Evolutionary conservation across 805 yeast genomes (phyloP).

Genomic region (Candida pini): DNA sequence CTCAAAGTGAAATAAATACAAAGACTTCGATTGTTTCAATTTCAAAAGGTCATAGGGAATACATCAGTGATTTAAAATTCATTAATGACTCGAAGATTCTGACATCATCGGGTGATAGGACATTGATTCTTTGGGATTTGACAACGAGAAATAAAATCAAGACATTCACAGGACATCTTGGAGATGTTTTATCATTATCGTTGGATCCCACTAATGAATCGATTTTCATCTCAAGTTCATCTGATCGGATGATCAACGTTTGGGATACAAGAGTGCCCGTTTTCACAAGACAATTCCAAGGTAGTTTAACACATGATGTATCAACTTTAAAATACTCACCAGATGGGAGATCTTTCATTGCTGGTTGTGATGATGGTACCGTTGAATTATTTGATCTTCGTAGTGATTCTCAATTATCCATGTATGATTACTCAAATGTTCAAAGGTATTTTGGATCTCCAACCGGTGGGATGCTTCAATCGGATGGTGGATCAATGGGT

Average conservation of each 20-base stretch:
- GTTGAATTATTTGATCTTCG: slow-evolving; percentile 70
- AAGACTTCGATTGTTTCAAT: slow-evolving; percentile 36
- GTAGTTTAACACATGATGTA: slow-evolving; percentile 53
- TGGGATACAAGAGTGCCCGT: slow-evolving; percentile 57
- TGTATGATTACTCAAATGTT: slow-evolving; percentile 31
- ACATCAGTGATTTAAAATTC: slow-evolving; percentile 71
- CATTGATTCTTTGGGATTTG: slow-evolving; percentile 77
- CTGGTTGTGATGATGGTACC: slow-evolving; percentile 77
- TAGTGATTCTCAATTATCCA: slow-evolving; percentile 62
- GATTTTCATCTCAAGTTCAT: slow-evolving; percentile 56
- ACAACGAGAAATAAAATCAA: slow-evolving; percentile 47
- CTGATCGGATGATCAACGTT: slow-evolving; percentile 61
- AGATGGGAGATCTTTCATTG: slow-evolving; percentile 61
- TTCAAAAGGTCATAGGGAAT: slow-evolving; percentile 78
- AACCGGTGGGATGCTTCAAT: slow-evolving; percentile 5
- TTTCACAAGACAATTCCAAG: slow-evolving; percentile 37
- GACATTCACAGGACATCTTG: slow-evolving; percentile 61
- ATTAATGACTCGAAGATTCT: slow-evolving; percentile 49
- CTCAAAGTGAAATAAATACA: slow-evolving; percentile 2
- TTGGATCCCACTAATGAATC: slow-evolving; percentile 16
- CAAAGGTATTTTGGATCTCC: slow-evolving; percentile 11
- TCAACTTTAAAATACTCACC: slow-evolving; percentile 60
- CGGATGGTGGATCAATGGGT: slow-evolving; percentile 3
- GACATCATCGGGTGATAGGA: slow-evolving; percentile 80
- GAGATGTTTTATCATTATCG: slow-evolving; percentile 58